Conservation (phyloP, 371 early-diverging fungal species). For the Mortierella sp. region DNA sequence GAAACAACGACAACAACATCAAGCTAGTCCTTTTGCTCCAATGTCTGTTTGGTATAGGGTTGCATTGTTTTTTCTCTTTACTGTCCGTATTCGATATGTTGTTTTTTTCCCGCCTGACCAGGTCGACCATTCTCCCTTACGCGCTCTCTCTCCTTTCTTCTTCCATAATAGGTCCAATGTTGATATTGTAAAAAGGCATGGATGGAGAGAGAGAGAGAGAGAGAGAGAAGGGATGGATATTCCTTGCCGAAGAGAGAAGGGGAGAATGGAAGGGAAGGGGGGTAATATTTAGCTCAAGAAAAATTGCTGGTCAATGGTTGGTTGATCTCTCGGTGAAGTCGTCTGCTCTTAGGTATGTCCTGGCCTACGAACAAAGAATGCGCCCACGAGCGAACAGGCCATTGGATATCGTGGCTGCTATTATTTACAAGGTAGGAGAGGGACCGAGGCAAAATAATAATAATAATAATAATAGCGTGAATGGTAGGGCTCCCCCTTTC, state of each 20-base stretch:
- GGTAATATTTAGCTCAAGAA: not conserved
- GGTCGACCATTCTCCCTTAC: not conserved
- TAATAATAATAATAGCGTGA: not conserved
- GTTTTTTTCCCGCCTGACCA: conserved; percentile 1
- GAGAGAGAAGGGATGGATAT: not conserved
- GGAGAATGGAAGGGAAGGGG: not conserved
- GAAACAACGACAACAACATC: not conserved
- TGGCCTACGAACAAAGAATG: conserved; percentile 7
- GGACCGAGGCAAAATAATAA: not conserved
- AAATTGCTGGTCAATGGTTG: not conserved
- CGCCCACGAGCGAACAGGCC: not conserved
- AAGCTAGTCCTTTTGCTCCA: not conserved
- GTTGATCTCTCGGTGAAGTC: not conserved
- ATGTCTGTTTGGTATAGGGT: not conserved
- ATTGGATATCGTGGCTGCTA: not conserved
- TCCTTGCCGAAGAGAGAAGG: conserved; percentile 3
- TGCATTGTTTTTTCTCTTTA: not conserved
- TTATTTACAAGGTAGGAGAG: not conserved
- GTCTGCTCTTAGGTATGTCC: conserved; percentile 5
- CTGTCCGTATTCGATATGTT: not conserved
- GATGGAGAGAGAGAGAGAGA: not conserved
- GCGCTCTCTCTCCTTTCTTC: not conserved
- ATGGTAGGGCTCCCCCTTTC: not conserved
- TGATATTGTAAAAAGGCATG: not conserved
- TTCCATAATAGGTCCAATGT: not conserved